Conservation (phyloP, 176 grass and related monocot genomes). For the Juncus inflexus region DNA sequence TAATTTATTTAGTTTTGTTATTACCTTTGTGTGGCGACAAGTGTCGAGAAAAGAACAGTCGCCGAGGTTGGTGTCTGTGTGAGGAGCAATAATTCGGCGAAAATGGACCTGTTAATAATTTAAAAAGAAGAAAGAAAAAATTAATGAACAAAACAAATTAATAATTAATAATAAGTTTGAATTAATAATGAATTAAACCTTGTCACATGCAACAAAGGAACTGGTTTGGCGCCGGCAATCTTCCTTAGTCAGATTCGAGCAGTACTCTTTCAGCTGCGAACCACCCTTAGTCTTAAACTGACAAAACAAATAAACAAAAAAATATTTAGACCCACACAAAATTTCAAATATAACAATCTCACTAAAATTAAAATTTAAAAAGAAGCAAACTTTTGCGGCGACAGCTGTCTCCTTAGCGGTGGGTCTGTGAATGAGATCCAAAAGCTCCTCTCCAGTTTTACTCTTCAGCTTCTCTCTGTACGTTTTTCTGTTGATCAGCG, state of each 20-base stretch:
- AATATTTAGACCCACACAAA: not conserved
- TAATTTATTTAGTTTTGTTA: no score
- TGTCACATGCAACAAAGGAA: conserved; percentile 85
- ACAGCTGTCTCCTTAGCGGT: conserved; percentile 93
- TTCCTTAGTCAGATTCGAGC: conserved; percentile 94
- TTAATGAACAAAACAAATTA: no score
- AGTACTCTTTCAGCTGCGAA: conserved; percentile 96
- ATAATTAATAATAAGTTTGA: no score
- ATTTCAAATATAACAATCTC: conserved; percentile 9
- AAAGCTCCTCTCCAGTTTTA: conserved; percentile 95
- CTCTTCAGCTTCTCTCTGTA: conserved; percentile 89
- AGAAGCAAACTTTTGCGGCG: conserved; percentile 81
- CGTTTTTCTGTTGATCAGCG: conserved; percentile 77
- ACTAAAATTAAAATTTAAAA: conserved; percentile 4
- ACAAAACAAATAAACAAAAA: conserved; percentile 26
- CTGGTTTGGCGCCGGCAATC: conserved; percentile 80
- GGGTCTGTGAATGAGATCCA: conserved; percentile 96
- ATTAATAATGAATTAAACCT: conserved; percentile 38
- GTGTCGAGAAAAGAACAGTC: conserved; percentile 99
- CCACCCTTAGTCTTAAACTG: conserved; percentile 98
- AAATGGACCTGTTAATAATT: conserved; percentile 74
- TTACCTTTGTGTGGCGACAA: conserved; percentile 97
- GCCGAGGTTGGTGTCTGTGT: conserved; percentile 98
- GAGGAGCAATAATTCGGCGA: conserved; percentile 94
- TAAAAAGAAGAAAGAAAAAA: conserved; percentile 18